These are phyloP conservation scores for Colletotrichum aenigma DNA, from an alignment of 2,329 filamentous ascomycete species.

Conservation along the genomic window DNA sequence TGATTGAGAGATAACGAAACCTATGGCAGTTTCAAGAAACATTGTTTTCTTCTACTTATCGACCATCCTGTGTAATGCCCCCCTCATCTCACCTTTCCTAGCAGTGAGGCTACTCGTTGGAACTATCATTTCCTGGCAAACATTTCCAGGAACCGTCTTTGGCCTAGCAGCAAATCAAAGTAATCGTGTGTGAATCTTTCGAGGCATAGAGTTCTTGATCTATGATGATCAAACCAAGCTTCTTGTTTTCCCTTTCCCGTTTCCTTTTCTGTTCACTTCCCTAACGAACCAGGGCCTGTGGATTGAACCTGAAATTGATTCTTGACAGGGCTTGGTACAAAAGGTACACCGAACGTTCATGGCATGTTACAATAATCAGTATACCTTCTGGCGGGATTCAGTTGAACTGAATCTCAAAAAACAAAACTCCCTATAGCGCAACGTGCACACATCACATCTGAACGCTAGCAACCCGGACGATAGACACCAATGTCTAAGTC, in stretches of 20 bases:
- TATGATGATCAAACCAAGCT: background rate
- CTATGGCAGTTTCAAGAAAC: background rate
- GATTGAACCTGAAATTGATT: background rate
- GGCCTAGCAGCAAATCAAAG: background rate
- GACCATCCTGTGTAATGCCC: background rate
- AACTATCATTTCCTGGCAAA: background rate
- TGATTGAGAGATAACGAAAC: background rate
- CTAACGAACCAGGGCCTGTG: background rate
- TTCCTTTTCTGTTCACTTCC: background rate
- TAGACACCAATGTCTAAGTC: too few relatives aligned
- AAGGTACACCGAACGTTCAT: background rate
- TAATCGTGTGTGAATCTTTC: background rate
- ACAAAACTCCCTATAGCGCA: background rate
- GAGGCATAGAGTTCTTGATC: background rate
- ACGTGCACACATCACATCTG: background rate
- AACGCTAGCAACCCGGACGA: background rate
- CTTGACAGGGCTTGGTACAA: background rate
- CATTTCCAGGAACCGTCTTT: background rate
- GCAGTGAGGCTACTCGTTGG: background rate
- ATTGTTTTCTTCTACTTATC: background rate
- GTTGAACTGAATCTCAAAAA: background rate
- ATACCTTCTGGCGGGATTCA: too few relatives aligned
- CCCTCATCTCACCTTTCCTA: background rate
- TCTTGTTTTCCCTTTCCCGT: background rate
- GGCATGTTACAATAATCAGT: background rate